Percentiles rank a stretch among this genome's conserved stretches.
Evolutionary conservation across 192 early-diverging fungal species (phyloP).

Genomic region (Phlyctochytrium planicorne): DNA sequence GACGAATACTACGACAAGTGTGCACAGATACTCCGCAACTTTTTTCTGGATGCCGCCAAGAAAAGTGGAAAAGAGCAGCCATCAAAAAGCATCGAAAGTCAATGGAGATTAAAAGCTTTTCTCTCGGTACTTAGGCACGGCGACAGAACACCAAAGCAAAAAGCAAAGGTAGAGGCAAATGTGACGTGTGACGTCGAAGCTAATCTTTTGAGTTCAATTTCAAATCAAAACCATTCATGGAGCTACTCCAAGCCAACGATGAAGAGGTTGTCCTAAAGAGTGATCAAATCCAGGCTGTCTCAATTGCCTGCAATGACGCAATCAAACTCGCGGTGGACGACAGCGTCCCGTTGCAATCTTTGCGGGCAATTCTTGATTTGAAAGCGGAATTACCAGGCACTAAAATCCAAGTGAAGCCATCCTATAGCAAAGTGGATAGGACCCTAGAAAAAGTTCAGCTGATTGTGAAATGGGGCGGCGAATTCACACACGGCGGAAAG

Average conservation of each 20-base stretch:
- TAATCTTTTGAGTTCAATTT: conserved; percentile 69
- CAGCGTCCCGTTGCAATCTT: conserved; percentile 58
- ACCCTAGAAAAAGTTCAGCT: conserved; percentile 74
- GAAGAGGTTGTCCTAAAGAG: conserved; percentile 83
- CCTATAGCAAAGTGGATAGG: conserved; percentile 54
- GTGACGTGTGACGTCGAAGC: background rate
- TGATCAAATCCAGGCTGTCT: conserved; percentile 64
- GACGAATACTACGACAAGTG: conserved; percentile 89
- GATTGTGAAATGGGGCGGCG: conserved; percentile 93
- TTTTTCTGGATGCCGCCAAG: conserved; percentile 70
- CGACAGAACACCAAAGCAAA: conserved; percentile 97
- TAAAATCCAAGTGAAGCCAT: conserved; percentile 89
- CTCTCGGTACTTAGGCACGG: conserved; percentile 91
- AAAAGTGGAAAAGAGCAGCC: conserved; percentile 4
- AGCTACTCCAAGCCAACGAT: conserved; percentile 63
- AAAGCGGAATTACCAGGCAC: conserved; percentile 83
- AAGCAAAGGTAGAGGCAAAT: conserved; percentile 76
- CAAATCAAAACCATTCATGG: conserved; percentile 65
- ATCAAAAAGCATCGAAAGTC: conserved; percentile 63
- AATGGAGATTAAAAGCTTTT: conserved; percentile 93
- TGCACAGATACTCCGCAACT: conserved; percentile 67
- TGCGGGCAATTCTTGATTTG: conserved; percentile 73
- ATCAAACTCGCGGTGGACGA: conserved; percentile 55
- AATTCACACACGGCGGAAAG: conserved; percentile 89
- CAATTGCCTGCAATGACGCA: conserved; percentile 59